Evolutionary conservation across 768 basidiomycete species (phyloP).

Genomic region (Leccinum subgranulosum): DNA sequence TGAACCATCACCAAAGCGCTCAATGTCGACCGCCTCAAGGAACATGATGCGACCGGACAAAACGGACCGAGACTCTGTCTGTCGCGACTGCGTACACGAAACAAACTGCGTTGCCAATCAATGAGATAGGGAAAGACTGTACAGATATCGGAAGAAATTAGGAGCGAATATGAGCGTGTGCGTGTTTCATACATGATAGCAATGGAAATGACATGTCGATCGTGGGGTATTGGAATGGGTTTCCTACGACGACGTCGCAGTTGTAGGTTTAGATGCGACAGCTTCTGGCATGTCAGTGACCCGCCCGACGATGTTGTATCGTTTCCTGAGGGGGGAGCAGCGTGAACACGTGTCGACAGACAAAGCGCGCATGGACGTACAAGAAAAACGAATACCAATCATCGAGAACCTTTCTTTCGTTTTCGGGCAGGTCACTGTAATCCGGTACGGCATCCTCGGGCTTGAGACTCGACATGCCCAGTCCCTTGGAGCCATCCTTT

Average conservation of each 20-base stretch:
- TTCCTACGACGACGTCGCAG: not conserved
- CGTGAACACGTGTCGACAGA: not conserved
- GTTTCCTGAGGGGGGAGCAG: slow-evolving; percentile 48
- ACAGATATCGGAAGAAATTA: not conserved
- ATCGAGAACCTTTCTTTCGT: slow-evolving; percentile 74
- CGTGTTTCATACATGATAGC: not conserved
- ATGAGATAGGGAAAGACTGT: not conserved
- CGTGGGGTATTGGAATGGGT: not conserved
- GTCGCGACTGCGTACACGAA: not conserved
- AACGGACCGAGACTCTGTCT: not conserved
- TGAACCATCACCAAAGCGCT: not conserved
- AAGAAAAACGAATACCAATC: slow-evolving; percentile 89
- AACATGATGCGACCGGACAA: not conserved
- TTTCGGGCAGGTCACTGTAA: slow-evolving; percentile 69
- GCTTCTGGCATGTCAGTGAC: slow-evolving; percentile 54
- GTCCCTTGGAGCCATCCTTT: slow-evolving; percentile 85
- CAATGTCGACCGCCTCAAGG: not conserved
- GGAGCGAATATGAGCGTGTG: not conserved
- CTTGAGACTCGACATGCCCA: slow-evolving; percentile 88
- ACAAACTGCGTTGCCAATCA: not conserved
- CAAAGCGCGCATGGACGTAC: slow-evolving; percentile 44
- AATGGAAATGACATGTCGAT: not conserved
- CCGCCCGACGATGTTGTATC: slow-evolving; percentile 84
- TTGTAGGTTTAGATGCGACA: slow-evolving; percentile 18
- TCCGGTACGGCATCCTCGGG: slow-evolving; percentile 84